Conservation (phyloP, 1,139 yeast genomes). For the Kodamaea anthophila region DNA sequence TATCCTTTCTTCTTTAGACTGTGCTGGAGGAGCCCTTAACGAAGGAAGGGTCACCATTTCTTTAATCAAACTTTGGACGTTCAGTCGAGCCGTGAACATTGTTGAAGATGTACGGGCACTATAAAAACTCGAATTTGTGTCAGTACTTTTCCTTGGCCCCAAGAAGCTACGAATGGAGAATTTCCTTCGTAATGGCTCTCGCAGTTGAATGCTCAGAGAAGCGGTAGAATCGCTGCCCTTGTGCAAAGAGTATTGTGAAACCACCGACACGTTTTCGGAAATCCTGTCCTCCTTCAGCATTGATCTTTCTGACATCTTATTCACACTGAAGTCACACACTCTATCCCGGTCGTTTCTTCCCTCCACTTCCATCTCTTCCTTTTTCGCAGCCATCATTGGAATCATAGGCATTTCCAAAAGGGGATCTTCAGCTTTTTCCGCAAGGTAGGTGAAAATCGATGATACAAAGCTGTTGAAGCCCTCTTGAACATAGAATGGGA, state of each 20-base stretch:
- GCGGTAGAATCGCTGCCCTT: conserved; percentile 4
- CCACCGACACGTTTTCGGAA: not conserved
- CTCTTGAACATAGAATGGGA: conserved; percentile 10
- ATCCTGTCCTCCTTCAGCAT: no score
- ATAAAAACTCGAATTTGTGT: no score
- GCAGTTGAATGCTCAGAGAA: conserved; percentile 1
- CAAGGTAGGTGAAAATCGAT: conserved; percentile 1
- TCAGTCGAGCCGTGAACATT: no score
- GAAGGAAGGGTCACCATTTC: conserved; percentile 1
- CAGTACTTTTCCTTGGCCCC: no score
- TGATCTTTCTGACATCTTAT: no score
- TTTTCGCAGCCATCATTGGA: not conserved
- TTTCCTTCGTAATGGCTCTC: not conserved
- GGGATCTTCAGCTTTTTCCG: not conserved
- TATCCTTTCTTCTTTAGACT: not conserved
- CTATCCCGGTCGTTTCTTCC: no score
- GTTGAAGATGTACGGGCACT: no score
- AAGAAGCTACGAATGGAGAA: not conserved
- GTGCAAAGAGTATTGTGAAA: conserved; percentile 10
- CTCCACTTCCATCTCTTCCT: not conserved
- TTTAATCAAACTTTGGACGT: not conserved
- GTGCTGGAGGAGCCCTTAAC: not conserved
- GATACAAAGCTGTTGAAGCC: conserved; percentile 13
- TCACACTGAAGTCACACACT: no score
- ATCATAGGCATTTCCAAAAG: conserved; percentile 1